Evolutionary conservation across 192 early-diverging fungal genomes (phyloP), one percentile per base, ranked within the genome.

Genomic region (Coemansia sp.): DNA sequence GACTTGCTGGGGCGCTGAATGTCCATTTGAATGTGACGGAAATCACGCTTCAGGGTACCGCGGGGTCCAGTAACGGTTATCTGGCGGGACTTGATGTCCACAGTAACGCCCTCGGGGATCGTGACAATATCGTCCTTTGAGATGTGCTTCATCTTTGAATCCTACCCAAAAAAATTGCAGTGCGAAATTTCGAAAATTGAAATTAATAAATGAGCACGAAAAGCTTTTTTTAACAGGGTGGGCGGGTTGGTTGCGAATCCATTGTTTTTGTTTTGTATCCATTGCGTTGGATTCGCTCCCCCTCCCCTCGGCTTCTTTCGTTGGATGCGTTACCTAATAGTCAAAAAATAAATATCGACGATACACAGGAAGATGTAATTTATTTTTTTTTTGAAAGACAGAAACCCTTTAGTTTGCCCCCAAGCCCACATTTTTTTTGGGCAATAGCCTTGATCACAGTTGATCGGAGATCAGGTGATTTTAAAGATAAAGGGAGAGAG

Each of bases 11-110:
- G 75, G 67, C 88, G 85, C 84, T 85, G 83, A 71, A 96, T 88
- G 74, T 99, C 95, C 77, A 96, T 86, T 87, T 94, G 89, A 68
- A 95, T 85, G 87, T 99, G 97, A 73, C 91, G 86, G 83, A 99
- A 86, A 83, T 91, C 88, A 90, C 94, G 95, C 75, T 60, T 84
- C 70, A 99, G 84, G 28, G 76, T 79, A 67, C 97, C 97, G 73
- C 97, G 93, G 77, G 93, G 93, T 18, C 97, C 97, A 63, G 88
- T 92, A 39, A 99, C 92, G 63, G 80, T 86, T 72, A 97, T 88
- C 33, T 82, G 62, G 73, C 96, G 94, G 59, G 96, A 77, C 92
- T 99, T 96, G 85, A 94, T 77, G 65, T 85, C 76, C 26, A 99
- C 86, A 48, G 84, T 84, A 62, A 99, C 93, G 68, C 88, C 91